Evolutionary conservation across 176 grass and related monocot genomes (phyloP).

Genomic region (Stipa capillata): DNA sequence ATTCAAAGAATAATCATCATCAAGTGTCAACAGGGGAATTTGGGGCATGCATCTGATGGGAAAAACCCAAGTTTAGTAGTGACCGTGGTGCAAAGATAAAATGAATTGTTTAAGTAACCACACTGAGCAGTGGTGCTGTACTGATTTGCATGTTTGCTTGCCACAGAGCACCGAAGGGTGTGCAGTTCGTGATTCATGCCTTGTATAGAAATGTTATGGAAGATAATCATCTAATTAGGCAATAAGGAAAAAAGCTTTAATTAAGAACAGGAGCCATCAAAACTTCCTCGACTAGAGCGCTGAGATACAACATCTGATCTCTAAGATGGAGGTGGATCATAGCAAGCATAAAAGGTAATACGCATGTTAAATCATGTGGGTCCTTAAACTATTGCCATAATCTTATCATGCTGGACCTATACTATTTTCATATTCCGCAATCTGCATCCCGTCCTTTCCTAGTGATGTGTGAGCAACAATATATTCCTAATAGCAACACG

Average conservation of each 20-base stretch:
- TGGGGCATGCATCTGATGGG: too few relatives aligned
- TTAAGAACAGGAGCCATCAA: too few relatives aligned
- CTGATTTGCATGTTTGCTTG: not conserved
- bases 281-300: too few relatives aligned
- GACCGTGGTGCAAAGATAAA: not conserved
- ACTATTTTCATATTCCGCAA: not conserved
- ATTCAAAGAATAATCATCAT: not conserved
- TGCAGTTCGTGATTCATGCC: too few relatives aligned
- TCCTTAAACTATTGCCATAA: conserved; percentile 14
- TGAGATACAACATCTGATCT: too few relatives aligned
- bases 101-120: not conserved
- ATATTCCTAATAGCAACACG: not conserved
- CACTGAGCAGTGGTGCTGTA: not conserved
- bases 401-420: not conserved
- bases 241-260: too few relatives aligned
- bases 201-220: too few relatives aligned
- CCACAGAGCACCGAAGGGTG: too few relatives aligned
- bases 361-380: conserved; percentile 15
- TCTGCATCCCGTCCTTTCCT: not conserved
- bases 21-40: not conserved
- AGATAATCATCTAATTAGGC: too few relatives aligned
- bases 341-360: conserved; percentile 11
- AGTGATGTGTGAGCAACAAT: not conserved
- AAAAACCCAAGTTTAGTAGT: not conserved
- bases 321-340: conserved; percentile 3